A percentile compares a stretch with the other conserved stretches of the same genome.
Conservation (phyloP, 768 basidiomycete species). For the Boletus vinaceobasis region DNA sequence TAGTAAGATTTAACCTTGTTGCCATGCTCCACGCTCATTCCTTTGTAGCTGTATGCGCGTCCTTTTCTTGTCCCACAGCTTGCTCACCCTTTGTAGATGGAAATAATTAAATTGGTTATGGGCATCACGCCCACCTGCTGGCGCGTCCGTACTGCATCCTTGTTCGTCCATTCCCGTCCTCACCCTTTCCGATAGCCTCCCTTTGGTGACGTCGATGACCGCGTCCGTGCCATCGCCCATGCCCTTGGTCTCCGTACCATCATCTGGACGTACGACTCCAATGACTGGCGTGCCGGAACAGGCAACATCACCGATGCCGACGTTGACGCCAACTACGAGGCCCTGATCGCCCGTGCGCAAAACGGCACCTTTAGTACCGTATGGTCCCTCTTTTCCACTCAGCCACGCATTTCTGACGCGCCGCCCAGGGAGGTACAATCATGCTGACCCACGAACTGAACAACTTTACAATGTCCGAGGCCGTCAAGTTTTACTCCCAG, state of each 20-base stretch:
- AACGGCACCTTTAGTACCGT: slow-evolving; percentile 42
- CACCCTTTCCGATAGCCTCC: slow-evolving; percentile 44
- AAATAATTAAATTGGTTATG: slow-evolving; percentile 51
- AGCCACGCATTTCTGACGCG: not conserved
- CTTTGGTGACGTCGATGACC: slow-evolving; percentile 69
- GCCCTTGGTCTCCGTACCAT: slow-evolving; percentile 68
- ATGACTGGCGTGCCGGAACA: slow-evolving; percentile 67
- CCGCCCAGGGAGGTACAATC: slow-evolving; percentile 43
- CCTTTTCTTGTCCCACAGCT: accelerated
- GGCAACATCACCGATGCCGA: slow-evolving; percentile 41
- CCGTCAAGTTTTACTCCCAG: slow-evolving; percentile 47
- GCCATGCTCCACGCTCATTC: not conserved
- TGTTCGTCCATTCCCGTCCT: not conserved
- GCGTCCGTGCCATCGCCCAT: slow-evolving; percentile 66
- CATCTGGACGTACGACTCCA: slow-evolving; percentile 69
- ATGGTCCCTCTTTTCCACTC: not conserved
- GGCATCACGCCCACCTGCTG: slow-evolving; percentile 61
- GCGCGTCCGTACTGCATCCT: slow-evolving; percentile 39
- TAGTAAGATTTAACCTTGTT: slow-evolving; percentile 36
- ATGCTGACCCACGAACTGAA: slow-evolving; percentile 58
- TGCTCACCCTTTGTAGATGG: slow-evolving; percentile 31
- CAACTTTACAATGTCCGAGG: slow-evolving; percentile 60
- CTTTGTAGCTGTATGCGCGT: slow-evolving; percentile 22
- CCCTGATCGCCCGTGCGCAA: slow-evolving; percentile 45
- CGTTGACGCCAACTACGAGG: slow-evolving; percentile 53